phyloP scores from a whole-genome alignment of 768 basidiomycete species.

The Chalciporus sphaerocephalus region DNA sequence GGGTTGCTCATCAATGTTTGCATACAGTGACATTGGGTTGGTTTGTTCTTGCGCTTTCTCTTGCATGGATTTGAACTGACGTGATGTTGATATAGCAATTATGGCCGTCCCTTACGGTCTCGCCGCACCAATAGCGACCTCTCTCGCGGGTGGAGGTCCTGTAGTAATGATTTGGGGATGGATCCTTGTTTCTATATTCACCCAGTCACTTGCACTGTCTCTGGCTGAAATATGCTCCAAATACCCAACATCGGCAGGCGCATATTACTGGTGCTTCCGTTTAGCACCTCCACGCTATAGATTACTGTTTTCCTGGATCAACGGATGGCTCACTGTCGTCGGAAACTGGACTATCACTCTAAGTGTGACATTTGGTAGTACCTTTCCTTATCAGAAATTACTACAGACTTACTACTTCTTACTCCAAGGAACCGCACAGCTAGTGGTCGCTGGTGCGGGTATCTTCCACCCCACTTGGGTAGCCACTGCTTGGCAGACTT shows the following conservation, averaged over 20 bases:
- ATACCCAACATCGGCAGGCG: constrained; percentile 58
- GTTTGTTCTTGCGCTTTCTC: constrained; percentile 1
- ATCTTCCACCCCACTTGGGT: constrained; percentile 59
- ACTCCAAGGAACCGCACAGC: constrained; percentile 51
- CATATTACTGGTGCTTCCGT: constrained; percentile 65
- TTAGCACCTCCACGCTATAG: constrained; percentile 50
- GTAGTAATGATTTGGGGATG: constrained; percentile 59
- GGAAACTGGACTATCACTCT: constrained; percentile 68
- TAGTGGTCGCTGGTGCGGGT: constrained; percentile 54
- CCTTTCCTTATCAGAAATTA: not conserved
- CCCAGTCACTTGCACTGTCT: constrained; percentile 47
- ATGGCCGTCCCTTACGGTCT: constrained; percentile 59
- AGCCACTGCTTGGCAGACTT: constrained; percentile 57
- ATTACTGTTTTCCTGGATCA: constrained; percentile 57
- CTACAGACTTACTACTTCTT: not conserved
- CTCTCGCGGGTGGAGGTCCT: constrained; percentile 51
- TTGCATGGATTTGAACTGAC: constrained; percentile 1
- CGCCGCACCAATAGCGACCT: constrained; percentile 53
- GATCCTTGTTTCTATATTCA: constrained; percentile 47
- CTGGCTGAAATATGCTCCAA: constrained; percentile 57
- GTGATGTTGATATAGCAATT: constrained; percentile 38
- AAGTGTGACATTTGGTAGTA: constrained; percentile 55
- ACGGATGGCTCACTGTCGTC: constrained; percentile 65
- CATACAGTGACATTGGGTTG: constrained; percentile 47
- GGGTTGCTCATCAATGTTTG: not conserved